A percentile compares a stretch with the other conserved stretches of the same genome.
These are phyloP conservation scores for Fusarium brachygibbosum DNA, from an alignment of 2,329 filamentous ascomycete species.

Conservation along the genomic window DNA sequence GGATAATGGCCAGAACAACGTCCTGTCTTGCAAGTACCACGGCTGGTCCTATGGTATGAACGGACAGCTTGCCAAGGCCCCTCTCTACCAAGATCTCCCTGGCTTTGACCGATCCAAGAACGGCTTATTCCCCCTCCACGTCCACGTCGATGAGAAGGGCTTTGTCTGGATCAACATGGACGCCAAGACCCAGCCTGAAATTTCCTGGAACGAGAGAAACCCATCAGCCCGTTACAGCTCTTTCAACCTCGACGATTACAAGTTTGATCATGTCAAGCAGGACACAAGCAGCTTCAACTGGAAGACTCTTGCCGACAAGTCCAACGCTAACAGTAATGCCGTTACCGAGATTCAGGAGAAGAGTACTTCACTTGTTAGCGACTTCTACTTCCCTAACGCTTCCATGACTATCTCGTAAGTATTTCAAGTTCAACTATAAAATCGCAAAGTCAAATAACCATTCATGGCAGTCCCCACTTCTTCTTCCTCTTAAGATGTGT, in stretches of 20 bases:
- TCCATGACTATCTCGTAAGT: constrained; percentile 43
- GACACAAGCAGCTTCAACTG: constrained; percentile 69
- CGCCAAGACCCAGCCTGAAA: constrained; percentile 57
- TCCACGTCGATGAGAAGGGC: constrained; percentile 65
- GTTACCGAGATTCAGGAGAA: constrained; percentile 19
- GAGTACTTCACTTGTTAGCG: constrained; percentile 18
- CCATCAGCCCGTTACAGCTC: constrained; percentile 57
- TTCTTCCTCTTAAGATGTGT: constrained; percentile 36
- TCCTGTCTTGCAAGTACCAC: constrained; percentile 72
- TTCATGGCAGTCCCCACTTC: constrained; percentile 53
- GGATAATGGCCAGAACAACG: constrained; percentile 62
- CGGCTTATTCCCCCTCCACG: constrained; percentile 66
- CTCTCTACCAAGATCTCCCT: constrained; percentile 67
- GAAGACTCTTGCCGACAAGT: constrained; percentile 64
- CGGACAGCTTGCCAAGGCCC: constrained; percentile 72
- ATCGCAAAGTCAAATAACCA: constrained; percentile 30
- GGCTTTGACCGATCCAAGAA: constrained; percentile 69
- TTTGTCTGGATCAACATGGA: constrained; percentile 73
- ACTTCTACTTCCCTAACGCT: constrained; percentile 45
- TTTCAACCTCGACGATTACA: constrained; percentile 65
- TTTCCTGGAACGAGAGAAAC: constrained; percentile 63
- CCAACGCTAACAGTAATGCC: constrained; percentile 29
- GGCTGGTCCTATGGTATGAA: constrained; percentile 71
- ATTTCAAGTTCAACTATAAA: constrained; percentile 63
- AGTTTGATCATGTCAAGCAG: constrained; percentile 68